Percentiles rank a stretch among this genome's conserved stretches.
These are phyloP conservation scores for Hortiboletus campestris DNA, from an alignment of 768 basidiomycete genomes.

Conservation along the genomic window DNA sequence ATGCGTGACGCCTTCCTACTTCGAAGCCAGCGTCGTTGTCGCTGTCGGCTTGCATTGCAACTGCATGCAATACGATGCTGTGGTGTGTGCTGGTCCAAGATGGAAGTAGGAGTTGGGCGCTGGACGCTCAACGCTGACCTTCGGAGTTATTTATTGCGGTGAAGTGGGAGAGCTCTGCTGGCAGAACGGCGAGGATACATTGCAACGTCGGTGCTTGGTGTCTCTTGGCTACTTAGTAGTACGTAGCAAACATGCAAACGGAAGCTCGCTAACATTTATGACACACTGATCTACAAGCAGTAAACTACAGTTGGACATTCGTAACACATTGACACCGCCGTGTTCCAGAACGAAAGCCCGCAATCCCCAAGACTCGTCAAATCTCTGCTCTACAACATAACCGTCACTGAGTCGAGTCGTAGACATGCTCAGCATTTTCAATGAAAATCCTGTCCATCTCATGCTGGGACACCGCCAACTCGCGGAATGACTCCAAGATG, in stretches of 20 bases:
- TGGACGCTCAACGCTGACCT: not conserved
- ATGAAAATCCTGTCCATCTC: slow-evolving; percentile 73
- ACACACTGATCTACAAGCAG: not conserved
- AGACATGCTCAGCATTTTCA: slow-evolving; percentile 46
- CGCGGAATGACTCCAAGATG: slow-evolving; percentile 73
- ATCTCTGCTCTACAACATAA: not conserved
- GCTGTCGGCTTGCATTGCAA: slow-evolving; percentile 14
- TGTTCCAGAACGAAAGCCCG: not conserved
- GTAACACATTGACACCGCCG: not conserved
- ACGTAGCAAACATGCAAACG: not conserved
- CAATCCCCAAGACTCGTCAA: not conserved
- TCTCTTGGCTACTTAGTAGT: slow-evolving; percentile 3
- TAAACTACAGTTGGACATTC: not conserved
- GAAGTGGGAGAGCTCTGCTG: not conserved
- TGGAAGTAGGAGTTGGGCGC: not conserved
- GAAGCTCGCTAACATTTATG: not conserved
- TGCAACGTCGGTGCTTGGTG: not conserved
- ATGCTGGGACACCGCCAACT: slow-evolving; percentile 76
- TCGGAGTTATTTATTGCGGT: not conserved
- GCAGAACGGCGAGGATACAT: slow-evolving; percentile 6
- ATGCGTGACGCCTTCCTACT: slow-evolving; percentile 36
- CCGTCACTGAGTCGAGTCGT: slow-evolving; percentile 25
- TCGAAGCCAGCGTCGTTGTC: slow-evolving; percentile 25
- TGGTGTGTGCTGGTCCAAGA: not conserved
- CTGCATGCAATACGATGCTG: not conserved